Percentiles rank a stretch among this genome's conserved stretches.
Evolutionary conservation across 129 eudicot species (phyloP).

Genomic region (Chrysanthemum lavandulifolium): DNA sequence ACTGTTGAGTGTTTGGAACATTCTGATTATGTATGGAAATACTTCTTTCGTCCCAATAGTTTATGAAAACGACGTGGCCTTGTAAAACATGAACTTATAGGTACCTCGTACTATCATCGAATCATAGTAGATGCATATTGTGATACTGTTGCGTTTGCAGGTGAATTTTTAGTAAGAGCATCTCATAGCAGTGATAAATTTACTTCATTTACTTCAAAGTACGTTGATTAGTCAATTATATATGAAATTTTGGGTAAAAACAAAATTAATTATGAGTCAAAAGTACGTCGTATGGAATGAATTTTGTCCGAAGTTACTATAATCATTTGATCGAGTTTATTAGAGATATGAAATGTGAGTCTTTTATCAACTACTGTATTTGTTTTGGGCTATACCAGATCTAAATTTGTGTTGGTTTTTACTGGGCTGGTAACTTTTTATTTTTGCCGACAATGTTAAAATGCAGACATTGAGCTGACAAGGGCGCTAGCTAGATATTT

Average conservation of each 20-base stretch:
- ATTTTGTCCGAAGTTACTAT: neutral
- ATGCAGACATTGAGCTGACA: neutral
- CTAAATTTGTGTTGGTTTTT: neutral
- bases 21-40: no score
- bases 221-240: no score
- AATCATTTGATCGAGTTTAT: neutral
- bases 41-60: no score
- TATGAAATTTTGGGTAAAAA: no score
- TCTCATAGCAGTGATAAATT: no score
- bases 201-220: no score
- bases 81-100: conserved; percentile 5
- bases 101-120: conserved; percentile 7
- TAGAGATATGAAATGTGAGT: neutral
- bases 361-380: neutral
- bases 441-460: no score
- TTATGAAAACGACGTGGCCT: neutral
- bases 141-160: conserved; percentile 1
- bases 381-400: neutral
- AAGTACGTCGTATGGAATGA: no score
- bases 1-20: no score
- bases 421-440: no score
- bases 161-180: neutral
- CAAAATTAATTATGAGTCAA: no score
- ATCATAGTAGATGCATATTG: neutral
- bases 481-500: no score